Conservation (phyloP, 208 protist species). For the Phytomonas francai region DNA sequence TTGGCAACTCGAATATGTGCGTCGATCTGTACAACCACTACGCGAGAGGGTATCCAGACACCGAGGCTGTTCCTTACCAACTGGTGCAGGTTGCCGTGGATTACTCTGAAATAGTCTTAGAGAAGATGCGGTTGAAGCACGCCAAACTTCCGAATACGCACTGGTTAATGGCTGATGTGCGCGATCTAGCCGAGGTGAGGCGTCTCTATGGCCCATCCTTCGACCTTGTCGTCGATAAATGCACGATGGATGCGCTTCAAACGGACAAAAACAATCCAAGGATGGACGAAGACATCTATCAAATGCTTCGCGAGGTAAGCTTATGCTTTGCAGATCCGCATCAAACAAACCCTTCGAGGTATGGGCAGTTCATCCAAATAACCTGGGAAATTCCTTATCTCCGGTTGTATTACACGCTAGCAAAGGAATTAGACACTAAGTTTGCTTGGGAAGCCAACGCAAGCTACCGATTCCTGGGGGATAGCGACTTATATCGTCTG, state of each 20-base stretch:
- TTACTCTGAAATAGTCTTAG: constrained; percentile 76
- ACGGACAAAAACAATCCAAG: constrained; percentile 32
- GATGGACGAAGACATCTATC: constrained; percentile 52
- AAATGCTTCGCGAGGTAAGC: constrained; percentile 63
- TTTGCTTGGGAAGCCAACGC: constrained; percentile 60
- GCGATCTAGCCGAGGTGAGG: constrained; percentile 40
- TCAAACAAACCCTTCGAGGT: constrained; percentile 7
- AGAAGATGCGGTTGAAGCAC: constrained; percentile 30
- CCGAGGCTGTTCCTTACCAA: constrained; percentile 13
- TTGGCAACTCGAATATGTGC: constrained; percentile 69
- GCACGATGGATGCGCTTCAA: constrained; percentile 83
- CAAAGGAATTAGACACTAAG: constrained; percentile 9
- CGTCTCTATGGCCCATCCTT: constrained; percentile 40
- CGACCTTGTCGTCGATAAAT: constrained; percentile 78
- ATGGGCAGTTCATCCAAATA: constrained; percentile 66
- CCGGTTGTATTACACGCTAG: constrained; percentile 58
- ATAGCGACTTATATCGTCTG: constrained; percentile 75
- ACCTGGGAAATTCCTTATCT: constrained; percentile 79
- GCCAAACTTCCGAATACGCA: constrained; percentile 21
- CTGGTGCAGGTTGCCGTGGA: constrained; percentile 78
- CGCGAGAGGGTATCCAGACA: constrained; percentile 9
- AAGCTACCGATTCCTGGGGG: constrained; percentile 37
- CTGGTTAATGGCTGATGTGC: constrained; percentile 73
- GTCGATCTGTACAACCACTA: constrained; percentile 43
- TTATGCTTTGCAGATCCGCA: constrained; percentile 24